Base-by-base conservation (phyloP, 768 basidiomycete species). In the Collybiopsis confluens region DNA sequence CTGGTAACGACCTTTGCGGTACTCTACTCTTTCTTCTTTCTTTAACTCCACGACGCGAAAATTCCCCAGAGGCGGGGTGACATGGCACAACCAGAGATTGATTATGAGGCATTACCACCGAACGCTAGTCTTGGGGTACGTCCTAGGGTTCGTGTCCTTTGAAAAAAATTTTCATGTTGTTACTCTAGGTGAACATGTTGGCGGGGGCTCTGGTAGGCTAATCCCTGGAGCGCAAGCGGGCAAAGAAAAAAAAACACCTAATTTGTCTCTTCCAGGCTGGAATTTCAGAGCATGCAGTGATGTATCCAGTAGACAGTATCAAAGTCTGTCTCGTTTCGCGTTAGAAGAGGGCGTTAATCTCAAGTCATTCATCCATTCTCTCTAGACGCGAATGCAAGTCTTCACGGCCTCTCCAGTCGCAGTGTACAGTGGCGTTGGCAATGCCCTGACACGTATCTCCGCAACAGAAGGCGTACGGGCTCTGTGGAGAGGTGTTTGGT, bases 351-450 rank as follows among this genome's bases (percentile, higher is more conserved):
- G 13, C 1, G n/a, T 6, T 2, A 27, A 26, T 13, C 24, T 26
- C 57, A 16, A n/a, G 18, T n/a, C n/a, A 26, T 20, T 28, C 28
- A 47, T 11, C n/a, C 11, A 13, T 36, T 20, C 24, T 40, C 18
- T 28, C 20, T 63, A 99, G 97, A 98, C 97, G 43, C 91, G 97
- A 65, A 99, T 99, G 97, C 97, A 99, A 76, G 93, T 99, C 47
- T 90, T 95, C 63, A 82, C 92, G 37, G 77, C 92, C 8, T 89
- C 89, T 13, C 90, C 89, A 5, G 83, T 85, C 7, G 91, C 90
- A 10, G 80, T 92, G 23, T 96, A 96, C 74, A 88, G 85, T 27
- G 90, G 90, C 18, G 86, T 96, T 60, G 90, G 90, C 37, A 88
- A 96, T 64, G 93, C 93, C 0, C 90, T 96, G 64, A 80, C 88